phyloP scores from a whole-genome alignment of 768 basidiomycete genomes.

The Hericium coralloides region DNA sequence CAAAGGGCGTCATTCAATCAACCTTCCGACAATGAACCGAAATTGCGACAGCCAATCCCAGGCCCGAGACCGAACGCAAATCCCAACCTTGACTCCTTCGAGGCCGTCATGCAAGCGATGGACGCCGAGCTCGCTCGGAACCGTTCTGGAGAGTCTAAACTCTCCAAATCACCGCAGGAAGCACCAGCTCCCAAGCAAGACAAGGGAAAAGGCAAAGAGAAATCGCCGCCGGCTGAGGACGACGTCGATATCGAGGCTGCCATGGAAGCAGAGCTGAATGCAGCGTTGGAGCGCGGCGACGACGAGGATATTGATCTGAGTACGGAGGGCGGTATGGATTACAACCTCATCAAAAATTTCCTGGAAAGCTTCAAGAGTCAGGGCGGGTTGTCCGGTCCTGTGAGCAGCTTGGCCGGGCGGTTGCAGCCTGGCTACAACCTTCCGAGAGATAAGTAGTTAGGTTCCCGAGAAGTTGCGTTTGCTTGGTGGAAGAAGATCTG shows the following conservation, averaged over 20 bases:
- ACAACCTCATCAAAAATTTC: slow-evolving; percentile 93
- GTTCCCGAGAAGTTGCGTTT: neutral
- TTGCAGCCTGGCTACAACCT: slow-evolving; percentile 67
- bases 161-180: neutral
- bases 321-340: slow-evolving; percentile 53
- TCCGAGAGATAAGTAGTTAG: slow-evolving; percentile 48
- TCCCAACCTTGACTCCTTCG: slow-evolving; percentile 82
- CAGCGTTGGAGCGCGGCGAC: slow-evolving; percentile 42
- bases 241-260: slow-evolving; percentile 70
- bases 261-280: slow-evolving; percentile 83
- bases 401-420: slow-evolving; percentile 81
- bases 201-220: slow-evolving; percentile 40
- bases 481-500: no score
- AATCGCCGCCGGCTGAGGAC: slow-evolving; percentile 32
- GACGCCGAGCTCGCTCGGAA: slow-evolving; percentile 66
- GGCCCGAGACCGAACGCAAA: slow-evolving; percentile 40
- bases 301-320: slow-evolving; percentile 48
- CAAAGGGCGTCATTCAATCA: neutral
- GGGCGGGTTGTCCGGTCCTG: slow-evolving; percentile 82
- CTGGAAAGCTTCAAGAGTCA: slow-evolving; percentile 94
- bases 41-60: slow-evolving; percentile 16
- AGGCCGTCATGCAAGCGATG: slow-evolving; percentile 94
- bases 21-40: neutral
- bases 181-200: slow-evolving; percentile 12
- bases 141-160: slow-evolving; percentile 20